phyloP scores from a whole-genome alignment of 441 rosid genomes.

The Dalechampia spathulata region DNA sequence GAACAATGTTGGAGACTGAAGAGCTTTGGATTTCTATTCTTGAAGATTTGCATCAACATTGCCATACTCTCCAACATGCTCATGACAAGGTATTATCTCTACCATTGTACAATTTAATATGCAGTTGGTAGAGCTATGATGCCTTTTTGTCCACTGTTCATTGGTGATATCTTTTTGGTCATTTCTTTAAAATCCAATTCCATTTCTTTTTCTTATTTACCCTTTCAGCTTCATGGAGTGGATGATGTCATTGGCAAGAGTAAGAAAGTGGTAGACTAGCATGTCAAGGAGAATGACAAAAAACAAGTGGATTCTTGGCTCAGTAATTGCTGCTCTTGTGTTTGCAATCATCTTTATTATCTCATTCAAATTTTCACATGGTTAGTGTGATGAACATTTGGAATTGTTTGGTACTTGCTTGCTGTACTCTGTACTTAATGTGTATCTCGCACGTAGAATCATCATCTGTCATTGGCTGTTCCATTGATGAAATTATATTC shows the following conservation, averaged over 20 bases:
- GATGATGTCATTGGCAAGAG: slow-evolving; percentile 83
- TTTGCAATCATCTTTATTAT: slow-evolving; percentile 52
- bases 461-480: too few species aligned
- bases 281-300: slow-evolving; percentile 75
- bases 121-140: too few species aligned
- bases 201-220: not conserved
- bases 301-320: slow-evolving; percentile 85
- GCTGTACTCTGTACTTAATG: slow-evolving; percentile 1
- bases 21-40: slow-evolving; percentile 92
- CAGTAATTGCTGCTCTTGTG: slow-evolving; percentile 48
- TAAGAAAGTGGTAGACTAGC: slow-evolving; percentile 64
- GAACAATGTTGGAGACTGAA: slow-evolving; percentile 87
- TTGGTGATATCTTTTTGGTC: too few species aligned
- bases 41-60: slow-evolving; percentile 80
- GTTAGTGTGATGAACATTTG: slow-evolving; percentile 14
- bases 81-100: slow-evolving; percentile 47
- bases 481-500: too few species aligned
- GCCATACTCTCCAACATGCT: slow-evolving; percentile 75
- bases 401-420: slow-evolving; percentile 3
- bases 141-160: too few species aligned
- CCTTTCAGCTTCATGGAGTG: slow-evolving; percentile 79
- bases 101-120: too few species aligned
- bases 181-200: not conserved
- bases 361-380: slow-evolving; percentile 66
- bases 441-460: slow-evolving; percentile 14